Base-by-base conservation (phyloP, 2,329 filamentous ascomycete species). In the Pseudopyrenochaeta lycopersici region DNA sequence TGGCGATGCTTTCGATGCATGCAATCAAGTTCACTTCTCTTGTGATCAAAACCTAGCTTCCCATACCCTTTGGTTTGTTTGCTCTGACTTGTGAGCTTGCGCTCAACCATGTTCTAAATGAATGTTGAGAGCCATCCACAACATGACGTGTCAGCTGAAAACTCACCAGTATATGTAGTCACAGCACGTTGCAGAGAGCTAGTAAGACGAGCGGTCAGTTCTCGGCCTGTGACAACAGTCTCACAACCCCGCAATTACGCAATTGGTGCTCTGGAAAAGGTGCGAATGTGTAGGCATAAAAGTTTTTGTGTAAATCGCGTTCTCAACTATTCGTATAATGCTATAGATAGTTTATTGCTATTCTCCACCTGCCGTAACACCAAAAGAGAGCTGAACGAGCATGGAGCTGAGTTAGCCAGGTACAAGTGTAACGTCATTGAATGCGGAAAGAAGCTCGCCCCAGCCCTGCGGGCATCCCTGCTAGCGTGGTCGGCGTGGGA, bases 11-110 rank as follows among this genome's bases (percentile, higher is more conserved):
- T 52, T 52, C 40, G 38, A n/a, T 52, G 46, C 50, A 44, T 27
- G 43, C 58, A 64, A 62, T 60, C 52, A 55, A 64, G 55, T 60
- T 62, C 48, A 60, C 54, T 58, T 64, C 43, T 58, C 46, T 42
- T 30, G 48, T 60, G 57, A 21, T 31, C 15, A 30, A 18, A 9
- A 7, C 9, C 10, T 23, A 12, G 35, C 31, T n/a, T 21, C 4
- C 4, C 15, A 15, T 7, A 14, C 2, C 14, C 14, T 23, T 29
- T 14, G 6, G 23, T 27, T 14, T 18, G 20, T 44, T 4, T 14
- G 27, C 27, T 15, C 27, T 36, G 4, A 36, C 7, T 36, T 36
- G 7, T 3, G 14, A 36, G n/a, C 12, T 9, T 36, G 23, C 23
- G 9, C 23, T 9, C 23, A 27, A 27, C 23, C 23, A 9, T 27